Evolutionary conservation across 2,329 filamentous ascomycete genomes (phyloP), one percentile per base, ranked within the genome.

Genomic region (Aureobasidium pullulans): DNA sequence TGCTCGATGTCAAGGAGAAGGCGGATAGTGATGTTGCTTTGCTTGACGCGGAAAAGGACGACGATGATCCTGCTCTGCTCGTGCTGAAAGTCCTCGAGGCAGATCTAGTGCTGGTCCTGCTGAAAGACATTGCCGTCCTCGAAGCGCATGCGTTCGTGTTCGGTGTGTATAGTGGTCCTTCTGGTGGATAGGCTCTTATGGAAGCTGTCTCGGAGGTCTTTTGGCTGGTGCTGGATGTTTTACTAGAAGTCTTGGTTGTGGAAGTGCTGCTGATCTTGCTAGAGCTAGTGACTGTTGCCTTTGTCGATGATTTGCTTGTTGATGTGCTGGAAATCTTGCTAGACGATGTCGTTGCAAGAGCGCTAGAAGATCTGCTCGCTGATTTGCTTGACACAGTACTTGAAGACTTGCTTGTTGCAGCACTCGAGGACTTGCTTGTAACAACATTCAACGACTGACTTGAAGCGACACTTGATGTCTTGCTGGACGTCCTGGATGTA

Each of bases 141-240:
- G 52, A 11, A 2, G 52, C 52, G 16, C 52, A 57, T 42, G 40
- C 52, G 28, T 46, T 57, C 8, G 39, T 57, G 40, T 57, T 57
- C 2, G 52, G 52, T 13, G 52, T 57, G 32, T 57, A 57, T 4
- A 57, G 32, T 16, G 52, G 52, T 29, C 50, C 50, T 7, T 42
- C 10, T n/a, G 50, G 28, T 8, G 50, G 37, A 11, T 54, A 54
- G 11, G 11, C 3, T 54, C 50, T 54, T 29, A 13, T 54, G 2
- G 50, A 54, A 13, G 37, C 50, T 43, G 50, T 54, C 6, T 42
- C 50, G 1, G 28, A 32, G 1, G 39, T 42, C 28, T 43, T 42
- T n/a, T 31, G 6, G n/a, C 50, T 54, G 6, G 34, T 57, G 40
- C 29, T 57, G 8, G 40, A 3, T 10, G 9, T 32, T 2, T 2